Evolutionary conservation across 139 green algal species (phyloP).

Genomic region (Trebouxia sp.): DNA sequence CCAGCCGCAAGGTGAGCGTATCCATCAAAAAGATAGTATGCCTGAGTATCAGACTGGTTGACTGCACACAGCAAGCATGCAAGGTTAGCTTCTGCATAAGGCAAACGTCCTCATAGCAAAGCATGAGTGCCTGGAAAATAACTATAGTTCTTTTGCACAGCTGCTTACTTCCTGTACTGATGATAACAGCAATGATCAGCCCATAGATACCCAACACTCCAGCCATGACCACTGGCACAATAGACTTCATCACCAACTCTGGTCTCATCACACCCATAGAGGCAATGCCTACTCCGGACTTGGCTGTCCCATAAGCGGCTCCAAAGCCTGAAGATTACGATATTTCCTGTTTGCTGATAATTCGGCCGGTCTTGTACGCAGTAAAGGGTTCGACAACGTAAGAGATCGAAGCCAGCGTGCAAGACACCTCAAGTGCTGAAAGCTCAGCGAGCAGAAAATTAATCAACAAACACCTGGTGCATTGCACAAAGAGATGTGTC

Average conservation of each 20-base stretch:
- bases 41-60: constrained; percentile 69
- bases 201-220: constrained; percentile 99
- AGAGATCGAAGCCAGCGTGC: not conserved
- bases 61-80: constrained; percentile 55
- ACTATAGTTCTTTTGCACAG: not conserved
- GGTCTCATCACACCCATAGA: constrained; percentile 99
- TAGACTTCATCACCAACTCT: constrained; percentile 99
- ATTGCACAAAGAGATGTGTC: not conserved
- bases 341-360: too few species aligned
- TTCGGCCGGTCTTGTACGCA: too few species aligned
- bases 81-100: too few species aligned
- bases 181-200: constrained; percentile 99
- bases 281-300: constrained; percentile 97
- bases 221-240: constrained; percentile 99
- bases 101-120: too few species aligned
- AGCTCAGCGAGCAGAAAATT: not conserved
- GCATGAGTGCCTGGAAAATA: too few species aligned
- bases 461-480: not conserved
- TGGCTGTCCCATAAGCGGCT: constrained; percentile 97
- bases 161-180: constrained; percentile 88
- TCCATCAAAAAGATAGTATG: constrained; percentile 98
- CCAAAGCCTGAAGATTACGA: constrained; percentile 86
- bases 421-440: not conserved
- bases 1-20: constrained; percentile 97
- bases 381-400: not conserved